Evolutionary conservation across 176 grass and related monocot species (phyloP), one percentile per base, ranked within the genome.

Genomic region (Aegilops longissima): DNA sequence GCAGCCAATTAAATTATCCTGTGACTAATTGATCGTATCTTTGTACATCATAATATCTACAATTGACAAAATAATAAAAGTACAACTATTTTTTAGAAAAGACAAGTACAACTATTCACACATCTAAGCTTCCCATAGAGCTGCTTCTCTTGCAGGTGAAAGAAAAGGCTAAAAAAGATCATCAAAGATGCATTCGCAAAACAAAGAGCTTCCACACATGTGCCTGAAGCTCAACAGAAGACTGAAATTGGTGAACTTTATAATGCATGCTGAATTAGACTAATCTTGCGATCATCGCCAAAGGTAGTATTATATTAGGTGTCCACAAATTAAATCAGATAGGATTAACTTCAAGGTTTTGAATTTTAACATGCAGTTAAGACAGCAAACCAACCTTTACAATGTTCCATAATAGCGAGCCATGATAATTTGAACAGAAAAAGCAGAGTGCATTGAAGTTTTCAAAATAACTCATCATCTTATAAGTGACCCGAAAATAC

Each of bases 401-500:
- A 81, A 30, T 70, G 6, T 72, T 65, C 35, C 34, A 80, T 79
- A 42, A 79, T 63, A 40, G 6, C 8, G 0, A 40, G 34, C 58
- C 56, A 63, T 42, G 56, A 12, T 39, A 79, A 78, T 80, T 80
- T 84, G 30, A 77, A 8, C 13, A 86, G 8, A 16, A 67, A 38
- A 88, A 52, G 54, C 16, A 79, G 17, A 70, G 64, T 56, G 36
- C 9, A 34, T 51, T 62, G 47, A 47, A 29, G 51, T 36, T 83
- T 45, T 61, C 47, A 10, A 38, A 56, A 44, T 81, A 81, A 23
- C 42, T 21, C 25, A 76, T 8, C 2, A 42, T 18, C 59, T 9
- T 58, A 69, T 8, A 52, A 86, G 5, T 31, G n/a, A 79, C 13
- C 34, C 58, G 1, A 86, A 44, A 52, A 70, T 42, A 83, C 12